phyloP scores from a whole-genome alignment of 495 filamentous ascomycete species.

The Penicillium cataractarum region DNA sequence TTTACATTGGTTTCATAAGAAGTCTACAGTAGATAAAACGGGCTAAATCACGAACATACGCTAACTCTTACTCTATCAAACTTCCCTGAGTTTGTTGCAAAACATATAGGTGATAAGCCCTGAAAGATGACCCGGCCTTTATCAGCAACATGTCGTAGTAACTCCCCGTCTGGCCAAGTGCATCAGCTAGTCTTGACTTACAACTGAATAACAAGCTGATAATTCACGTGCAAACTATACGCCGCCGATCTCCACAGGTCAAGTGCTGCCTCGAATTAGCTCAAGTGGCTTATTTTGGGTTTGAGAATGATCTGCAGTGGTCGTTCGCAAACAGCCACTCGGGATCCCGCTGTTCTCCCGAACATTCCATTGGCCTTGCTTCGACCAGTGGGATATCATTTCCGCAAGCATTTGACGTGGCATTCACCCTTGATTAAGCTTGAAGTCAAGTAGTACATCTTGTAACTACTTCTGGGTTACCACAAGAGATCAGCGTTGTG shows the following conservation, averaged over 20 bases:
- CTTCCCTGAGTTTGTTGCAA: neutral
- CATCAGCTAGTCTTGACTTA: neutral
- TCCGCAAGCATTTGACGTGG: neutral
- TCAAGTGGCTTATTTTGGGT: neutral
- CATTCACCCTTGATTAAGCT: neutral
- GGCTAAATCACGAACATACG: neutral
- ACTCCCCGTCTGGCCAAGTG: neutral
- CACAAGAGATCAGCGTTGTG: neutral
- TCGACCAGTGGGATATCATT: neutral
- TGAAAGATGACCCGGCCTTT: neutral
- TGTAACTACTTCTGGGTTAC: neutral
- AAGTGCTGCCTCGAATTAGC: neutral
- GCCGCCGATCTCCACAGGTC: neutral
- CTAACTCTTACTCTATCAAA: neutral
- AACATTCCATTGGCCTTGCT: constrained; percentile 4
- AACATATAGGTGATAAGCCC: neutral
- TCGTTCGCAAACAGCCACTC: constrained; percentile 4
- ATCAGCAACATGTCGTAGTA: neutral
- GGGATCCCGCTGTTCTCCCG: neutral
- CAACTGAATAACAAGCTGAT: neutral
- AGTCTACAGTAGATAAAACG: neutral
- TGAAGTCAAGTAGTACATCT: neutral
- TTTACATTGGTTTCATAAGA: neutral
- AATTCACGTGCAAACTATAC: neutral
- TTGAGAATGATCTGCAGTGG: constrained; percentile 1